Evolutionary conservation across 257 asterid genomes (phyloP), one percentile per base, ranked within the genome.

Genomic region (Fraxinus anomala): DNA sequence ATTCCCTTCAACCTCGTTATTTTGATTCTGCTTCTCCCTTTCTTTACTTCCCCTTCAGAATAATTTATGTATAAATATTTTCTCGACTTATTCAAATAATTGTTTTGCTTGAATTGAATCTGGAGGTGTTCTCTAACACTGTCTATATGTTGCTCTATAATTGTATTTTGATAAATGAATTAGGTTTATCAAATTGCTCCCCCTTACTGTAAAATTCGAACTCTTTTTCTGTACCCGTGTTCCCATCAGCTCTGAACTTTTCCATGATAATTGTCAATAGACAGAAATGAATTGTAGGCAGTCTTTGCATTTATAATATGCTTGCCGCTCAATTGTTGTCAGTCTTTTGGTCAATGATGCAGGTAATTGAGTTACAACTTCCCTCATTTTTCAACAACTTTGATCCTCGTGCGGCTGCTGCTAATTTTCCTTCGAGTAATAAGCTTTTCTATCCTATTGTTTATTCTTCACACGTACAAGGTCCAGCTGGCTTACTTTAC

Each of bases 381-480:
- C 99, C 99, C 73, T 94, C 99, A 49, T 91, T 92, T 86, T 93
- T 94, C 83, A 44, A 79, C 92, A 92, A 89, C 85, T 92, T 91
- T 78, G 98, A 94, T 86, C 98, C 99, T 24, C 94, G 97, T 66
- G 89, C 94, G 2, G 96, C 99, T 21, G 97, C 99, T 68, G 89
- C 99, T 77, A 91, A 76, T 85, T 86, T 92, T 76, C 99, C 99
- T 81, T 89, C 99, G 74, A 77, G 98, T 92, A 90, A 89, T 79
- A 6, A 74, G 16, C 75, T 21, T 70, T 75, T 76, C 78, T 1
- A 40, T 72, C 76, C 44, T 66, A 36, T 36, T 67, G 4, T 71
- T 75, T 31, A 24, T 69, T n/a, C 14, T 73, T 47, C 42, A 59
- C 42, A 30, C 54, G 47, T 68, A 51, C 12, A 10, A 13, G 31